Base-by-base conservation (phyloP, 495 filamentous ascomycete species). In the Ascodesmis nigricans region DNA sequence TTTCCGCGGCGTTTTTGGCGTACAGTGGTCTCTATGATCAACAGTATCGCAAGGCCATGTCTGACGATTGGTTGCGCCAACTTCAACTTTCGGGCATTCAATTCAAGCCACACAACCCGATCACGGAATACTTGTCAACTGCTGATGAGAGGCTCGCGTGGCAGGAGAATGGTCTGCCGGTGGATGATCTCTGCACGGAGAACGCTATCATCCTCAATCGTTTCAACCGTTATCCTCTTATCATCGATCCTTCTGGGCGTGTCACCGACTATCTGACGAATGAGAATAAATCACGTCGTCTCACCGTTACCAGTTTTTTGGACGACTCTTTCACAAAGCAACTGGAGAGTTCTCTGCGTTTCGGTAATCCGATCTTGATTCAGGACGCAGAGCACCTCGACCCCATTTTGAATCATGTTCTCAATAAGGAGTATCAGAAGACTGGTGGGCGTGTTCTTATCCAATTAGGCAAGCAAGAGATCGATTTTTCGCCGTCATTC, bases 351-450 rank as follows among this genome's bases (percentile, higher is more conserved):
- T 82, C 83, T 13, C 66, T 99, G 33, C 76, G 87, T 53, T 99
- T 99, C 58, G 87, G 87, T 42, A 95, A 95, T 45, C 84, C 87
- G 3, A 95, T 99, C 43, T 69, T 99, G 32, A 93, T 99, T 43
- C 87, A 99, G 53, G 87, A 99, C 55, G 87, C 87, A 3, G 87
- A 99, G 56, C 78, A 95, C 50, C 57, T 99, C 34, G 87, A 99
- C 50, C 87, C 87, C 4, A 76, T 99, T 33, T 72, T 99, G 47
- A 99, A 92, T 52, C 90, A 99, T 49, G 83, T 99, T 29, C 70
- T 99, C 54, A 99, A 99, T 59, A 95, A 95, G 55, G 87, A 99
- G 49, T 95, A 99, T 55, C 87, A 99, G 55, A 92, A 82, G 59
- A 99, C 87, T n/a, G 87, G 87, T 36, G 87, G 87, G 9, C 83